A percentile compares a stretch with the other conserved stretches of the same genome.
Evolutionary conservation across 805 yeast genomes (phyloP).

Genomic region (Metschnikowia borealis): DNA sequence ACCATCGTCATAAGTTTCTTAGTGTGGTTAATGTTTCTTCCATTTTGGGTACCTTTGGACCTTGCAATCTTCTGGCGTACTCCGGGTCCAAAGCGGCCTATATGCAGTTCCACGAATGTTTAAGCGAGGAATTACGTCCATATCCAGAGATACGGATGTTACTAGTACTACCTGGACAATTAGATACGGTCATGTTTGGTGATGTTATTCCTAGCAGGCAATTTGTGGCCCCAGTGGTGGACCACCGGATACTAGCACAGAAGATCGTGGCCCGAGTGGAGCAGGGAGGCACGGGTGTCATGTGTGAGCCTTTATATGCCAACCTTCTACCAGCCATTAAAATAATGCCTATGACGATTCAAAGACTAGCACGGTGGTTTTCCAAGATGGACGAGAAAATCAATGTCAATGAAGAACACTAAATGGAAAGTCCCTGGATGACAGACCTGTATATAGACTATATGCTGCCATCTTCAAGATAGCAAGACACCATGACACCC

Average conservation of each 20-base stretch:
- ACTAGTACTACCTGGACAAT: slow-evolving; percentile 49
- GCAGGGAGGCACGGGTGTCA: slow-evolving; percentile 39
- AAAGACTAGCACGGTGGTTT: slow-evolving; percentile 31
- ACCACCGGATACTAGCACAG: slow-evolving; percentile 33
- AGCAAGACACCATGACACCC: too few relatives aligned
- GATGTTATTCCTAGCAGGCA: slow-evolving; percentile 39
- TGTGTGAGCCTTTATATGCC: slow-evolving; percentile 47
- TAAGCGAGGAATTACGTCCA: slow-evolving; percentile 35
- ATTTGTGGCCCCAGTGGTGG: slow-evolving; percentile 48
- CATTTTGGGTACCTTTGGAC: slow-evolving; percentile 47
- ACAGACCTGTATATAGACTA: not conserved
- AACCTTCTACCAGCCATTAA: slow-evolving; percentile 41
- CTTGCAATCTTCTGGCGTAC: slow-evolving; percentile 44
- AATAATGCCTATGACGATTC: slow-evolving; percentile 38
- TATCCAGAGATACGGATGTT: slow-evolving; percentile 28
- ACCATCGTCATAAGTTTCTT: slow-evolving; percentile 13
- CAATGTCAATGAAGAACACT: not conserved
- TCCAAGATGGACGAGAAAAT: slow-evolving; percentile 39
- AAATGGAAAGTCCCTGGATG: not conserved
- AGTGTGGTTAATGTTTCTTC: slow-evolving; percentile 45
- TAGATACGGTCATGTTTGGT: slow-evolving; percentile 45
- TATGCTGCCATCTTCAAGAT: not conserved
- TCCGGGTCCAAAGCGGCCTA: slow-evolving; percentile 48
- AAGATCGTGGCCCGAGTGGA: slow-evolving; percentile 30
- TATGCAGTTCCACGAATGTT: slow-evolving; percentile 42